Conservation (phyloP, 495 filamentous ascomycete genomes). For the Pyrenula aspistea region DNA sequence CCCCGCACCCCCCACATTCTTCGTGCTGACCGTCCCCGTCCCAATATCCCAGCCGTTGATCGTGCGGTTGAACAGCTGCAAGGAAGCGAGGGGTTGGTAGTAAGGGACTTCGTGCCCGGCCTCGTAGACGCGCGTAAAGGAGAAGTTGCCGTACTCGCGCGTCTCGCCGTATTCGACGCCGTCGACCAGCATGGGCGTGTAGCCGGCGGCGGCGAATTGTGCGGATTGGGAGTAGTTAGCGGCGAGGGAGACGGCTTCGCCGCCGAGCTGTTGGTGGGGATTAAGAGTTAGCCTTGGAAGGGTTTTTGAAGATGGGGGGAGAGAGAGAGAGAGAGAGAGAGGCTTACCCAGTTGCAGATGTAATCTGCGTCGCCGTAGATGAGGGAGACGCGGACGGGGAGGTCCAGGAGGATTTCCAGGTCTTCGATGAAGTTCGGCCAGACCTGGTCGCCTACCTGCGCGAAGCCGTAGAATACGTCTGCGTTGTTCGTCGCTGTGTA, state of each 20-base stretch:
- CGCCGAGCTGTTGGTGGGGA: constrained; percentile 39
- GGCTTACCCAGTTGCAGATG: not conserved
- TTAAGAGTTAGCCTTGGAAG: constrained; percentile 1
- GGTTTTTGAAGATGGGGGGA: not conserved
- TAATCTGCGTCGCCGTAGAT: constrained; percentile 33
- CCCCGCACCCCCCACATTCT: constrained; percentile 32
- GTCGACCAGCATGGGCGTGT: constrained; percentile 27
- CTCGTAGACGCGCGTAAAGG: constrained; percentile 29
- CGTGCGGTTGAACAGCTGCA: constrained; percentile 24
- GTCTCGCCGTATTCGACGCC: constrained; percentile 27
- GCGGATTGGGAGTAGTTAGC: constrained; percentile 28
- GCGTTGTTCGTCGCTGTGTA: constrained; percentile 25
- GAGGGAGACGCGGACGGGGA: constrained; percentile 29
- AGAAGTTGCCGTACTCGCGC: constrained; percentile 30
- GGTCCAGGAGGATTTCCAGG: constrained; percentile 29
- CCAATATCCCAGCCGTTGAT: constrained; percentile 14
- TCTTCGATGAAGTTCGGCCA: constrained; percentile 31
- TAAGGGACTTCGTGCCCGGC: constrained; percentile 20
- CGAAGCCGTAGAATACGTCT: constrained; percentile 29
- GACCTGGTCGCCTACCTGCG: constrained; percentile 34
- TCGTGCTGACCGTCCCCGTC: constrained; percentile 25
- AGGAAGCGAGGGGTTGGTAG: constrained; percentile 26
- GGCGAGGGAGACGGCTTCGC: constrained; percentile 44
- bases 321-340: not conserved
- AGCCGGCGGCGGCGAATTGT: constrained; percentile 43